Evolutionary conservation across 73 alveolate species (phyloP), one percentile per base, ranked within the genome.

Genomic region (Paramecium biaurelia): DNA sequence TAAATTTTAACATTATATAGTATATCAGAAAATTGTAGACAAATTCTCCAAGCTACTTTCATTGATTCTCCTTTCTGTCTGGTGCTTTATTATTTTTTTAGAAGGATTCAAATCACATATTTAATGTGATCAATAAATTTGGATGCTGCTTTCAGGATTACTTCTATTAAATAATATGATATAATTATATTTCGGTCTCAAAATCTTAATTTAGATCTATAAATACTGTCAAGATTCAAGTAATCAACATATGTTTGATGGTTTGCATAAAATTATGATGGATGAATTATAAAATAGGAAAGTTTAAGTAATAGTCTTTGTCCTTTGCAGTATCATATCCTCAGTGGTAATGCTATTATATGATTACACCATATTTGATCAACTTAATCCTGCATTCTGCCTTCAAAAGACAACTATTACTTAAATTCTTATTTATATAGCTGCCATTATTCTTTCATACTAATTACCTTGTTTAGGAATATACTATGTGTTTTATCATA

Each of bases 251-350:
- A 63, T 63, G 43, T 63, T 63, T 30, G 84, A 63, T 63, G 84
- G 84, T 63, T 63, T 63, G 9, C 84, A 63, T 63, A 63, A 32
- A 63, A 63, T 63, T 0, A 63, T 63, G 53, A 63, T 63, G 84
- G 84, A 63, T 30, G 84, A 63, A 63, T 63, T 63, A 63, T 63
- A 63, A 63, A 63, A 63, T 63, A 63, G 84, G 24, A 63, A 63
- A 12, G 84, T 63, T 32, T 32, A 63, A 32, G 84, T 63, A 5
- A 63, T 10, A 23, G 45, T 63, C 26, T 63, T 63, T 63, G 3
- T 63, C 15, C 26, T 63, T 23, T 63, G 84, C 24, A 26, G 84
- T 18, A 32, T 63, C 23, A 32, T 1, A 1, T 63, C 84, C 1
- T 26, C 84, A 26, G 5, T 32, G 26, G 84, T 20, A 0, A 63